These are phyloP conservation scores for Skeletonema costatum DNA, from an alignment of 108 stramenopile genomes.

Conservation along the genomic window DNA sequence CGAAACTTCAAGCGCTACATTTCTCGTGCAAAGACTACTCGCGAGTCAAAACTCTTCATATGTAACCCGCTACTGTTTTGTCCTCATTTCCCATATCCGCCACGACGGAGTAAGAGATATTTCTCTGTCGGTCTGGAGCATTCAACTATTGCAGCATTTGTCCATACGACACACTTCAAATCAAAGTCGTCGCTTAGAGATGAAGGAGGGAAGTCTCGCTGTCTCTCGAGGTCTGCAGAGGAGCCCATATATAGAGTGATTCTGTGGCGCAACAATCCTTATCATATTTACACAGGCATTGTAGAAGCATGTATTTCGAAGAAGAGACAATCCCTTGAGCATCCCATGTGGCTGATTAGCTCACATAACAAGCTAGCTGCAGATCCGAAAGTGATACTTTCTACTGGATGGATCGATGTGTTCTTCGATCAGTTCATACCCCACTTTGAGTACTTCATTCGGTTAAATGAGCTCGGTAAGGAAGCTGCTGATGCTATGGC, in stretches of 20 bases:
- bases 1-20: conserved; percentile 2
- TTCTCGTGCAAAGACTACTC: conserved; percentile 16
- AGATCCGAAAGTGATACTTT: background rate
- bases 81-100: conserved; percentile 19
- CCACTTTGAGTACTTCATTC: conserved; percentile 15
- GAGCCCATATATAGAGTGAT: conserved; percentile 19
- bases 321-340: conserved; percentile 6
- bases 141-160: conserved; percentile 12
- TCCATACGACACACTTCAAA: conserved; percentile 21
- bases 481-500: background rate
- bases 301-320: conserved; percentile 21
- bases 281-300: conserved; percentile 21
- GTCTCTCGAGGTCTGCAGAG: conserved; percentile 10
- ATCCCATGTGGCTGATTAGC: conserved; percentile 19
- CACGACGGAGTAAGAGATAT: background rate
- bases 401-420: conserved; percentile 20
- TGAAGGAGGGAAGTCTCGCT: background rate
- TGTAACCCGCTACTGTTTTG: conserved; percentile 3
- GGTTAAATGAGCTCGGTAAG: background rate
- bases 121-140: conserved; percentile 16
- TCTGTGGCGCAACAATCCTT: conserved; percentile 22
- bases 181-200: background rate
- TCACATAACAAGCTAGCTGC: conserved; percentile 4
- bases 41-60: conserved; percentile 1
- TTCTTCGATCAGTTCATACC: conserved; percentile 23